These are phyloP conservation scores for Pouteria campechiana DNA, from an alignment of 179 eudicot genomes.

Conservation along the genomic window DNA sequence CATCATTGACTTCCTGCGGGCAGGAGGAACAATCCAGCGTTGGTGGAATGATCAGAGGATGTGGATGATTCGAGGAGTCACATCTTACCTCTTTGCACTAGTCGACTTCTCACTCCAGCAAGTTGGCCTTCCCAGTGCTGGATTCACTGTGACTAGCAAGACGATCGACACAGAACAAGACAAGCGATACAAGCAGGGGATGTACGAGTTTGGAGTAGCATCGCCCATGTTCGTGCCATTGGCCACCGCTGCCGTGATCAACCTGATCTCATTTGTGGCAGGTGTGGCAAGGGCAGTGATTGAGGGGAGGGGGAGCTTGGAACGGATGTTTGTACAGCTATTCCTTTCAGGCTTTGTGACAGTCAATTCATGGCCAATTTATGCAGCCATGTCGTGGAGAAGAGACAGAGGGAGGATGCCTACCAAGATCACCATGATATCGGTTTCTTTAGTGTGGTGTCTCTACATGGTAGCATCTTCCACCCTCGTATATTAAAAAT, in stretches of 20 bases:
- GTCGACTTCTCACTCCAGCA: slow-evolving; percentile 24
- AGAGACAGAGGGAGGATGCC: slow-evolving; percentile 57
- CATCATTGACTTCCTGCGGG: slow-evolving; percentile 34
- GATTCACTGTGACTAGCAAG: slow-evolving; percentile 65
- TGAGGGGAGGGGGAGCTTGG: slow-evolving; percentile 8
- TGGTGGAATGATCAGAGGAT: slow-evolving; percentile 89
- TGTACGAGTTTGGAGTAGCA: slow-evolving; percentile 54
- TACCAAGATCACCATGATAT: slow-evolving; percentile 18
- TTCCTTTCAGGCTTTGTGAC: slow-evolving; percentile 40
- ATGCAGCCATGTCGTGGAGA: slow-evolving; percentile 46
- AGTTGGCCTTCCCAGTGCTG: slow-evolving; percentile 33
- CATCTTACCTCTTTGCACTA: slow-evolving; percentile 36
- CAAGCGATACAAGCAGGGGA: slow-evolving; percentile 61
- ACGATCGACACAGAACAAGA: slow-evolving; percentile 35
- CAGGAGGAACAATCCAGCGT: slow-evolving; percentile 31
- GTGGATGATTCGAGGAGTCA: slow-evolving; percentile 51
- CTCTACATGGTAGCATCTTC: slow-evolving; percentile 4
- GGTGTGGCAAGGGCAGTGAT: slow-evolving; percentile 13
- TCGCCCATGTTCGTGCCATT: slow-evolving; percentile 60
- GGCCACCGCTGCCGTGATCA: slow-evolving; percentile 37
- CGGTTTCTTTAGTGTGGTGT: slow-evolving; percentile 12
- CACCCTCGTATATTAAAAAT: too few species aligned
- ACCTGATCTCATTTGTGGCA: slow-evolving; percentile 24
- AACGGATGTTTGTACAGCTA: slow-evolving; percentile 27
- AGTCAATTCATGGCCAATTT: slow-evolving; percentile 44